phyloP scores from a whole-genome alignment of 208 protist species.

The Leishmania martiniquensis region DNA sequence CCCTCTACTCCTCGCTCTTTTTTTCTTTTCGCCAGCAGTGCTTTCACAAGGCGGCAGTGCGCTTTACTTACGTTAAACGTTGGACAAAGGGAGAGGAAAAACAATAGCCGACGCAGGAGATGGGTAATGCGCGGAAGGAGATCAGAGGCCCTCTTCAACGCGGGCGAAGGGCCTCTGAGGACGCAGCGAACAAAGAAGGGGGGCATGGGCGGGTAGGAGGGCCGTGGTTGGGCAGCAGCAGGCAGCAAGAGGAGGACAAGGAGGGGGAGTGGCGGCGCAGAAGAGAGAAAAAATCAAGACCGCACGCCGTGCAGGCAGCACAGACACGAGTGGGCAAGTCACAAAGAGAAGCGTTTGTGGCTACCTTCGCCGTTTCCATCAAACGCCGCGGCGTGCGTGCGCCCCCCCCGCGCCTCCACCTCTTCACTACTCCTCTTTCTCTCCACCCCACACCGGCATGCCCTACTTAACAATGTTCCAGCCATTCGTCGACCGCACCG shows the following conservation, averaged over 20 bases:
- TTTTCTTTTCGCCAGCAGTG: not conserved
- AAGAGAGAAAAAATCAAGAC: not conserved
- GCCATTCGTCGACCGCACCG: conserved; percentile 60
- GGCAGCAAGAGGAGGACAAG: not conserved
- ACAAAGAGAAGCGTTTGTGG: not conserved
- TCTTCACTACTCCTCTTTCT: too few relatives aligned
- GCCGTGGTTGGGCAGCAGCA: not conserved
- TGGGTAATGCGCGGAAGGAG: not conserved
- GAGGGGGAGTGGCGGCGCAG: not conserved
- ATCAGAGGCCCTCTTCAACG: not conserved
- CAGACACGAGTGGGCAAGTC: too few relatives aligned
- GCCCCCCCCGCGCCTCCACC: too few relatives aligned
- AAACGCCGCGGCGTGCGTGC: not conserved
- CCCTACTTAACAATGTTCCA: conserved; percentile 65
- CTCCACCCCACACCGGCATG: too few relatives aligned
- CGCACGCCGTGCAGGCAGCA: too few relatives aligned
- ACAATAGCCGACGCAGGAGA: too few relatives aligned
- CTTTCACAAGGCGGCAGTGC: not conserved
- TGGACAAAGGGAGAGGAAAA: not conserved
- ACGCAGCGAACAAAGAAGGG: not conserved
- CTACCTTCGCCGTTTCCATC: not conserved
- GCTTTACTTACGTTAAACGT: conserved; percentile 3
- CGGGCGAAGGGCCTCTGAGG: not conserved
- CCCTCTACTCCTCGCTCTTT: not conserved
- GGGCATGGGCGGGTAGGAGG: not conserved